Evolutionary conservation across 148 eudicot genomes (phyloP), one percentile per base, ranked within the genome.

Genomic region (Polygonum maritimum): DNA sequence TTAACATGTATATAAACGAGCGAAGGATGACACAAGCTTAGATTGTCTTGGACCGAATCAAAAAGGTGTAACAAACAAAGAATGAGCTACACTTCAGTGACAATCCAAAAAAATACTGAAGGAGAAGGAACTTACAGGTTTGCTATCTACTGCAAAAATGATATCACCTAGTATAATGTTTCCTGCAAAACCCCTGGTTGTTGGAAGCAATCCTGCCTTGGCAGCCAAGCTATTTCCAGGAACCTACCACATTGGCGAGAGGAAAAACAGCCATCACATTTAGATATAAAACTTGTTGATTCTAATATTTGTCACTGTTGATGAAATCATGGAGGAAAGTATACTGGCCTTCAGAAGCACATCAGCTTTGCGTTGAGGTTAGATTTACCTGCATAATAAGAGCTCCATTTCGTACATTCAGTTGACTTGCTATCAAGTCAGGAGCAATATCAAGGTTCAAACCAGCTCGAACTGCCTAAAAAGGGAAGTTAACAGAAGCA

Each of bases 371-470:
- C n/a, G 38, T 14, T 13, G 44, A 67, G 21, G 21, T 48, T 3
- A 33, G 22, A 47, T 52, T 31, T 75, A 92, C 99, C 96, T 73
- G 91, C 75, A 95, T 80, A 81, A 95, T 82, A 74, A 95, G 88
- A 80, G 97, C 99, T 81, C 99, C 99, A 73, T 89, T 95, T 57
- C 92, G 94, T 76, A 92, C 94, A 85, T 95, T 95, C 47, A 95
- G 88, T 79, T 95, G 99, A 87, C 77, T 90, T 15, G 99, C 92
- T 76, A 95, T 67, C 78, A 90, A 79, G 79, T 96, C 98, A 3
- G 99, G 92, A 79, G 98, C 98, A 82, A 92, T 79, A 75, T 91
- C 93, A 54, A 92, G 76, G 84, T 91, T 86, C 80, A 96, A 82
- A 69, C 90, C 99, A 82, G 98, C 93, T 72, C 93, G 86, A 73